phyloP scores from a whole-genome alignment of 495 filamentous ascomycete genomes.

The Trichoderma gamsii region DNA sequence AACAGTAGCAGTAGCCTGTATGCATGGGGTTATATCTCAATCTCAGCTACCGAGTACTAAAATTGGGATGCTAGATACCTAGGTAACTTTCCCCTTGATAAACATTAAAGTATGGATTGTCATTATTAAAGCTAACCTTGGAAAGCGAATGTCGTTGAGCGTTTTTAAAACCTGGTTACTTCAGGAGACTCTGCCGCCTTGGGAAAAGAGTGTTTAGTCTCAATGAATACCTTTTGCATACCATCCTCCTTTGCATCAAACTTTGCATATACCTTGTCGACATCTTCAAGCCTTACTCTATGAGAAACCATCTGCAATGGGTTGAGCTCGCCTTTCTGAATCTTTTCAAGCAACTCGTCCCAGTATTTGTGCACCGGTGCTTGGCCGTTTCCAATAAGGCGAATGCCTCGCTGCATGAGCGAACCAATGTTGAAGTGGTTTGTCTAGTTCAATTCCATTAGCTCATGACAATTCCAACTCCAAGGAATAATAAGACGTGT shows the following conservation, averaged over 20 bases:
- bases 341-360: constrained; percentile 64
- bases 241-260: constrained; percentile 64
- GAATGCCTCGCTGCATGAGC: constrained; percentile 81
- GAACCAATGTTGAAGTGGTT: constrained; percentile 81
- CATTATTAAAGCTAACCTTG: no score
- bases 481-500: neutral
- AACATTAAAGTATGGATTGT: no score
- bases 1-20: no score
- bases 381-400: constrained; percentile 77
- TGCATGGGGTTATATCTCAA: no score
- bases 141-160: no score
- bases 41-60: no score
- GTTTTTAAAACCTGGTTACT: constrained; percentile 39
- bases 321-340: constrained; percentile 64
- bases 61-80: no score
- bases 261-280: constrained; percentile 62
- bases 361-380: constrained; percentile 81
- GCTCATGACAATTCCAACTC: neutral
- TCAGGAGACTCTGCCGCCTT: constrained; percentile 47
- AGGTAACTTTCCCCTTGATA: no score
- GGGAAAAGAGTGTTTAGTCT: constrained; percentile 60
- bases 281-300: constrained; percentile 66
- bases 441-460: constrained; percentile 38
- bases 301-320: constrained; percentile 77
- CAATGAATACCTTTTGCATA: constrained; percentile 67